A percentile compares a stretch with the other conserved stretches of the same genome.
phyloP scores from a whole-genome alignment of 108 stramenopile genomes.

The Nannochloropsis gaditana region DNA sequence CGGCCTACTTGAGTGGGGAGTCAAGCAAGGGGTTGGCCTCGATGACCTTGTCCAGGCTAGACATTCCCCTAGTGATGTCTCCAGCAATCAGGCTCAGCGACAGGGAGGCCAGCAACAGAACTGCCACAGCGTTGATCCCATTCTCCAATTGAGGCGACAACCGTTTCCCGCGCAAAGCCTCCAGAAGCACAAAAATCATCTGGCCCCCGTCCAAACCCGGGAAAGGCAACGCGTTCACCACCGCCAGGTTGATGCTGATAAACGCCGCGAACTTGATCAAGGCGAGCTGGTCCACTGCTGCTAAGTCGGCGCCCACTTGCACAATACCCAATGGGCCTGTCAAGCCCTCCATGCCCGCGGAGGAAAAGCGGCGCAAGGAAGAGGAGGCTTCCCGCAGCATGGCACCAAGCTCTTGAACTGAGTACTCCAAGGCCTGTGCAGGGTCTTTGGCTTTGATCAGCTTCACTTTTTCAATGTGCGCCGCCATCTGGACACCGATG shows the following conservation, averaged over 20 bases:
- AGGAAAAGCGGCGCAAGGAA: not conserved
- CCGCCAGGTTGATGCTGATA: conserved; percentile 34
- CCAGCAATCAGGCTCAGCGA: not conserved
- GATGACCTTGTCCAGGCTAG: not conserved
- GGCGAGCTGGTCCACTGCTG: conserved; percentile 22
- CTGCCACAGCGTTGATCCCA: not conserved
- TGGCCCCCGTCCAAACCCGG: conserved; percentile 42
- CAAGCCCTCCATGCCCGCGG: not conserved
- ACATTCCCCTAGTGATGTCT: not conserved
- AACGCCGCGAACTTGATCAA: conserved; percentile 42
- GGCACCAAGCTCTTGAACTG: not conserved
- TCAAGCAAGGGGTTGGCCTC: not conserved
- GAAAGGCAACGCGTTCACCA: conserved; percentile 36
- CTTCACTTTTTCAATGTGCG: not conserved
- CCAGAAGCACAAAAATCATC: conserved; percentile 30
- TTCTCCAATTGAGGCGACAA: not conserved
- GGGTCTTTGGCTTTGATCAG: not conserved
- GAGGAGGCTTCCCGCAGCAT: not conserved
- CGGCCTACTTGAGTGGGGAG: not conserved
- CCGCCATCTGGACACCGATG: not conserved
- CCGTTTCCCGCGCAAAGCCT: not conserved
- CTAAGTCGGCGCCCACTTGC: conserved; percentile 31
- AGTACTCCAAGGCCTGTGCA: not conserved
- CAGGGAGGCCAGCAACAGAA: not conserved
- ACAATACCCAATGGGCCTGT: conserved; percentile 40